phyloP scores from a whole-genome alignment of 2,329 filamentous ascomycete genomes.

The Graphilbum ipis-grandicollis region DNA sequence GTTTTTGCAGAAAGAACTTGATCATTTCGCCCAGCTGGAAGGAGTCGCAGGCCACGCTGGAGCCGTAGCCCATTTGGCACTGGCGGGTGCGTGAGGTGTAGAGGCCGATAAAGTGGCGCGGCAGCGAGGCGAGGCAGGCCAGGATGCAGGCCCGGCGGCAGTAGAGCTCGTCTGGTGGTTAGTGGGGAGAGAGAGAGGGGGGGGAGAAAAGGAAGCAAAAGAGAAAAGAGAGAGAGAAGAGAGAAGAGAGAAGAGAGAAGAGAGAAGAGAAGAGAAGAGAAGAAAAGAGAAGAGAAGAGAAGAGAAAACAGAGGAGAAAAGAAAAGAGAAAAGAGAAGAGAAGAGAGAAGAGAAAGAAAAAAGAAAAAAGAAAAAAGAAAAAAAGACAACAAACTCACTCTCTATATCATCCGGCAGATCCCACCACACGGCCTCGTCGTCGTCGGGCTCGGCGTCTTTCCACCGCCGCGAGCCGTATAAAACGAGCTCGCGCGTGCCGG shows the following conservation, averaged over 20 bases:
- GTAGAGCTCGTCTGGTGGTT: slow-evolving; percentile 39
- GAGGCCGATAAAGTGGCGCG: slow-evolving; percentile 46
- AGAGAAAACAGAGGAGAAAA: not conserved
- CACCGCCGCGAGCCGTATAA: slow-evolving; percentile 45
- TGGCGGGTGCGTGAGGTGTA: slow-evolving; percentile 53
- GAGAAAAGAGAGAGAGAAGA: too few relatives aligned
- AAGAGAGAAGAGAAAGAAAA: not conserved
- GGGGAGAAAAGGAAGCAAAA: too few relatives aligned
- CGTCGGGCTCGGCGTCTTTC: slow-evolving; percentile 20
- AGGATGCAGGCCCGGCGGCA: slow-evolving; percentile 49
- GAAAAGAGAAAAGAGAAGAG: not conserved
- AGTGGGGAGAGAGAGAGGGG: not conserved
- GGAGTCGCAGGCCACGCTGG: slow-evolving; percentile 53
- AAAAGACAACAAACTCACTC: slow-evolving; percentile 20
- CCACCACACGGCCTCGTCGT: slow-evolving; percentile 43
- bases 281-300: not conserved
- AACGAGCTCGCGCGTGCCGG: slow-evolving; percentile 48
- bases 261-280: not conserved
- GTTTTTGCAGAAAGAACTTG: slow-evolving; percentile 47
- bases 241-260: too few relatives aligned
- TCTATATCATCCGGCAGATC: slow-evolving; percentile 53
- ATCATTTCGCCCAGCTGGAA: slow-evolving; percentile 67
- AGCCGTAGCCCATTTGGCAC: slow-evolving; percentile 60
- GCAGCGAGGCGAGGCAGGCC: slow-evolving; percentile 51
- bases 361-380: not conserved